Conservation (phyloP, 2,329 filamentous ascomycete genomes). For the Sporothrix protearum region DNA sequence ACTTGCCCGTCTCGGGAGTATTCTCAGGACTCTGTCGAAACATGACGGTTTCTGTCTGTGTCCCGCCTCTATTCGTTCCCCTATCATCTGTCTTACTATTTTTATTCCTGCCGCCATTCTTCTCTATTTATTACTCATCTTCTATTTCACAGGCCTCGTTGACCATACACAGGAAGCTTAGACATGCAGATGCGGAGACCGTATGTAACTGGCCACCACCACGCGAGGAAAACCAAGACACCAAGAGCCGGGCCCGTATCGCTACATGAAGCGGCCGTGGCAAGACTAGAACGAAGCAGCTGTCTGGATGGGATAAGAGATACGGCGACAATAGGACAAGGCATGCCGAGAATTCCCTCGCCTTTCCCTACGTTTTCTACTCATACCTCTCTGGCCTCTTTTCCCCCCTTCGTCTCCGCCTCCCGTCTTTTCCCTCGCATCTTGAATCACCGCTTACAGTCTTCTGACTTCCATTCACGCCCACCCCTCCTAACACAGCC, state of each 20-base stretch:
- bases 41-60: background rate
- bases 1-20: background rate
- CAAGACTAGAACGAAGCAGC: conserved; percentile 8
- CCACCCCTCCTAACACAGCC: background rate
- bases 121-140: background rate
- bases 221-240: conserved; percentile 16
- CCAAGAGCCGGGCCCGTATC: background rate
- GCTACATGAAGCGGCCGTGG: conserved; percentile 18
- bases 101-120: background rate
- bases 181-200: conserved; percentile 18
- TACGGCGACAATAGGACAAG: background rate
- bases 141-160: background rate
- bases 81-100: background rate
- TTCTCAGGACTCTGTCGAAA: conserved; percentile 11
- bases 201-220: background rate
- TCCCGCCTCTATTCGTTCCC: background rate
- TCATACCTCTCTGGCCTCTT: background rate
- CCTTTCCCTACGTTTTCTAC: background rate
- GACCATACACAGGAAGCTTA: background rate
- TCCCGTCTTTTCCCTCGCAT: background rate
- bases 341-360: background rate
- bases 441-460: background rate
- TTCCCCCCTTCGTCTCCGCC: background rate
- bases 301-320: background rate
- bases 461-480: background rate